Evolutionary conservation across 208 protist genomes (phyloP), one percentile per base, ranked within the genome.

Genomic region (Trypanosoma rangeli): DNA sequence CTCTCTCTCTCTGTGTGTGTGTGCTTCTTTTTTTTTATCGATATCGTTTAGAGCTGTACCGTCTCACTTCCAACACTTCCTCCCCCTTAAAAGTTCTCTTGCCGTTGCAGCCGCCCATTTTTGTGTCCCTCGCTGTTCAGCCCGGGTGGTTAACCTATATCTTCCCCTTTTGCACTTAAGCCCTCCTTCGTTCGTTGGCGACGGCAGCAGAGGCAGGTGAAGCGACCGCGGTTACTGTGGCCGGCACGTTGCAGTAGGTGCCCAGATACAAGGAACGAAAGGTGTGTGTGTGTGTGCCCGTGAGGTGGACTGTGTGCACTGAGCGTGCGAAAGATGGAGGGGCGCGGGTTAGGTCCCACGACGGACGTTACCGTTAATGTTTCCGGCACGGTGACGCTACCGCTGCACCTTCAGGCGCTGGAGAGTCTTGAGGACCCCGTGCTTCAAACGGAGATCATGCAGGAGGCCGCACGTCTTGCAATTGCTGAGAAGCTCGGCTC

Each of bases 401-500:
- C 84, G 3, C 60, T 94, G 10, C 35, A 86, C 37, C 65, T 89
- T 5, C 54, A 68, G 57, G 49, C 86, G 18, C 79, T 94, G n/a
- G 63, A 79, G 13, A 74, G 64, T 22, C 57, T 95, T 13, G 70
- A 78, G 29, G 90, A 95, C 55, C 69, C 77, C 8, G 33, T 78
- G 24, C 54, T 95, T 63, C 79, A 90, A 74, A 66, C 76, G 24
- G 83, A 87, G 20, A 89, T 95, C 16, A 50, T 92, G 24, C 62
- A 80, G 64, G 90, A 95, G 64, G 80, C 84, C 7, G 77, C 86
- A 15, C 74, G 74, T 12, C 70, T 94, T 22, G 78, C 83, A 0
- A 79, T 95, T 29, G 76, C 74, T n/a, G 87, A 95, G 65, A 71
- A 73, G 28, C 68, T 95, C 4, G 84, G 84, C 39, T 81, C 79